These are phyloP conservation scores for Hyaloperonospora arabidopsidis DNA, from an alignment of 352 stramenopile species.

Conservation along the genomic window DNA sequence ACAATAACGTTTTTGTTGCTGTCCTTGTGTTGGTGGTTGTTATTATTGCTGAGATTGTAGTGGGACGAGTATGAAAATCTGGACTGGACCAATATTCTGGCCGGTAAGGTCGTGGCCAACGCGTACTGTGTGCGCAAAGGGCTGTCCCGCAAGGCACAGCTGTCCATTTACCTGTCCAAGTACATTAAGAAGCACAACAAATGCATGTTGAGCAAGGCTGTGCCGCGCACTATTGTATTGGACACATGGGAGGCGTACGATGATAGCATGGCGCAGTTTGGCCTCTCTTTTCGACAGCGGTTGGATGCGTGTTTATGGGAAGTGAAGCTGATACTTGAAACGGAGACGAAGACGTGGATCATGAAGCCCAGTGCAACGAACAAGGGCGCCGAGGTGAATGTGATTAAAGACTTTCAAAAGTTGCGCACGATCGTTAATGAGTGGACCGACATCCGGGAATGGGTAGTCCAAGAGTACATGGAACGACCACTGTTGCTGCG, in stretches of 20 bases:
- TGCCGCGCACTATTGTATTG: constrained; percentile 53
- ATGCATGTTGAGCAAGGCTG: constrained; percentile 37
- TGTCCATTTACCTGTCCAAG: constrained; percentile 60
- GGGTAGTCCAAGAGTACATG: constrained; percentile 56
- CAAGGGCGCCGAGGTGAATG: constrained; percentile 62
- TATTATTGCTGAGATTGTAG: constrained; percentile 16
- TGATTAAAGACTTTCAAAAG: constrained; percentile 54
- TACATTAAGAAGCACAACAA: constrained; percentile 56
- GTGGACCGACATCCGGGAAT: constrained; percentile 62
- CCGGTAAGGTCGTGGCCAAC: constrained; percentile 48
- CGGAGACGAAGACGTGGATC: constrained; percentile 46
- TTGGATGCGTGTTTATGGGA: constrained; percentile 56
- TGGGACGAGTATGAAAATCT: constrained; percentile 65
- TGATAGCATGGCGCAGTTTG: constrained; percentile 44
- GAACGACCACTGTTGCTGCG: constrained; percentile 46
- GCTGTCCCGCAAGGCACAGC: constrained; percentile 59
- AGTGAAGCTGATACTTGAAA: constrained; percentile 38
- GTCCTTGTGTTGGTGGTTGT: not conserved
- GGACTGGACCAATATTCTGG: constrained; percentile 48
- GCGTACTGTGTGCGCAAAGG: constrained; percentile 68
- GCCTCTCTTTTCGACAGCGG: constrained; percentile 48
- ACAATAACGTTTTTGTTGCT: not conserved
- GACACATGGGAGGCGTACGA: constrained; percentile 71
- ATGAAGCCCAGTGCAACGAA: constrained; percentile 72
- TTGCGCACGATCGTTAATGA: constrained; percentile 53